Base-by-base conservation (phyloP, 1,139 yeast genomes). In the Taiozyma sp. region DNA sequence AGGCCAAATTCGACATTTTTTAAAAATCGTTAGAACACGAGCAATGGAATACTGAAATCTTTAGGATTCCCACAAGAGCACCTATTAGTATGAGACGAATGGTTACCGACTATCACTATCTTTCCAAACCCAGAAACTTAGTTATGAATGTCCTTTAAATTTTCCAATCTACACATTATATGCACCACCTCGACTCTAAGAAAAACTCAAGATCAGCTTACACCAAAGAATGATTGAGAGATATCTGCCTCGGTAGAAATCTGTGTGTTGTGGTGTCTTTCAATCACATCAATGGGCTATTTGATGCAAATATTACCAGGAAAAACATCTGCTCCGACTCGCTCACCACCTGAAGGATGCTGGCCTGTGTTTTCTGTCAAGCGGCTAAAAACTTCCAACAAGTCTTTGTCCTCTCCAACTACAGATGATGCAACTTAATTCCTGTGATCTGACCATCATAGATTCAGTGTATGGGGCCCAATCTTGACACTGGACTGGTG, bases 291-390 rank as follows among this genome's bases (percentile, higher is more conserved):
- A 19, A 19, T 19, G 19, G 19, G 2, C 19, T 19, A 19, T 19
- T 19, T 19, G 19, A 19, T 19, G 19, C 19, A 19, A 19, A 2
- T 19, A 19, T 19, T 19, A 19, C 19, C 19, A 19, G 19, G 19
- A 19, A 19, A 19, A 19, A 19, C 19, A 19, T 19, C 19, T 19
- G 19, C 19, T 19, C 19, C 19, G 19, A 19, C 19, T 19, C 2
- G 19, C 27, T 24, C 36, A 27, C 62, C 65, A 16, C 74, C 73
- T 4, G 51, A 51, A 16, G 64, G 54, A 14, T 75, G 75, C 3
- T 71, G 72, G 73, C 75, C 75, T 1, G 74, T 72, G 30, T 52
- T 70, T 23, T 69, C 44, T 54, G 8, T 24, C 27, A 24, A 24
- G 27, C 8, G 7, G 5, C 27, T 3, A 24, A 4, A 24, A 24